Evolutionary conservation across 352 stramenopile genomes (phyloP), one percentile per base, ranked within the genome.

Genomic region (Globisporangium apiculatum): DNA sequence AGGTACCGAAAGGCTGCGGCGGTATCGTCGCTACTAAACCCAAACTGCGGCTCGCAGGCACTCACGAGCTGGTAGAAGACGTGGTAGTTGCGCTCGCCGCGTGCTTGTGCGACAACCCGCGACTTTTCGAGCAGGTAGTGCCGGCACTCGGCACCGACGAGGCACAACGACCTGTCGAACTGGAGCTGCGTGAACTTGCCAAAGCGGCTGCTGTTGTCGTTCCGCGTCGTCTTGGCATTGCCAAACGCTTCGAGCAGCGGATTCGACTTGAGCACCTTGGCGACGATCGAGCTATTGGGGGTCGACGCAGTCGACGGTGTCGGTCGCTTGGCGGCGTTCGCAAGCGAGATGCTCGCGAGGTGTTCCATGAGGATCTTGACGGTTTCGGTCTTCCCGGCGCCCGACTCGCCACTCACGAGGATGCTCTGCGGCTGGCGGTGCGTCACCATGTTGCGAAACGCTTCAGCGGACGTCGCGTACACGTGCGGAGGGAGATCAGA

Each of bases 71-170:
- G 89, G 75, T 99, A 99, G 69, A 99, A 99, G 24, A 99, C 97
- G 73, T 99, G 97, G 82, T 98, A 99, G 68, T 99, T 99, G 40
- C 97, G 79, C 70, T 99, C 97, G 1, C 90, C 84, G 0, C 68
- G 35, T 2, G 80, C 77, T 61, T 98, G 95, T 17, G 78, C 71
- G 6, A 98, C 77, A 6, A 99, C 85, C 14, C 97, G 91, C 1
- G 95, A 96, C 68, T 99, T 99, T 68, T 99, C 97, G 3, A 99
- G 76, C 50, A 99, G 72, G 71, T 99, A 99, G 48, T 97, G 81
- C 11, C 83, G 79, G 60, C 85, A 95, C 58, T 89, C 86, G 10
- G 89, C 91, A 37, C 90, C 91, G 11, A 96, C 68, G n/a, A 98
- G 73, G 56, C 76, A 86, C 42, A 86, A 81, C 48, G 95, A 77